These are phyloP conservation scores for Acacia pycnantha DNA, from an alignment of 331 rosid genomes.

Conservation along the genomic window DNA sequence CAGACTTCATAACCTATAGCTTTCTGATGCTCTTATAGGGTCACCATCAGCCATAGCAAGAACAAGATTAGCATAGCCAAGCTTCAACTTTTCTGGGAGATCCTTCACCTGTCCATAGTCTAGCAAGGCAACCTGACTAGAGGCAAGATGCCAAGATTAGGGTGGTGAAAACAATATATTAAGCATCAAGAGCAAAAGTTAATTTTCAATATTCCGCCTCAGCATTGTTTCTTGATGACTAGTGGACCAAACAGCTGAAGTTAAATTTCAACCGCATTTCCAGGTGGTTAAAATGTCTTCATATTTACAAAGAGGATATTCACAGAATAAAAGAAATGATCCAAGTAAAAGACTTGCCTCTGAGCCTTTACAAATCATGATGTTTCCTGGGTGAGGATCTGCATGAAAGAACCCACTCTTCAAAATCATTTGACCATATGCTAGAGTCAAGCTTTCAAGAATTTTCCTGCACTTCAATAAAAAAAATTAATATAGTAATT, in stretches of 20 bases:
- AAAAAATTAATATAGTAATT: conserved; percentile 11
- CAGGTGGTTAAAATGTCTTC: conserved; percentile 12
- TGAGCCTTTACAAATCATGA: conserved; percentile 88
- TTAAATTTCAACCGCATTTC: conserved; percentile 4
- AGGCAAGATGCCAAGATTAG: conserved; percentile 24
- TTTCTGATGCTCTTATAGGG: conserved; percentile 58
- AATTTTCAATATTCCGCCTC: conserved; percentile 21
- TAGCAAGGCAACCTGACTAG: conserved; percentile 81
- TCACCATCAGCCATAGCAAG: conserved; percentile 85
- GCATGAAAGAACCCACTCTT: conserved; percentile 96
- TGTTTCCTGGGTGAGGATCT: conserved; percentile 98
- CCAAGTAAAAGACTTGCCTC: conserved; percentile 66
- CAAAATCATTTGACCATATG: conserved; percentile 98
- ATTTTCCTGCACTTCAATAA: conserved; percentile 70
- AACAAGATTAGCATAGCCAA: conserved; percentile 92
- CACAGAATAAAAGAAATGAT: conserved; percentile 7
- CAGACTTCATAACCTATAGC: conserved; percentile 67
- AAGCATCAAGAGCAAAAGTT: conserved; percentile 21
- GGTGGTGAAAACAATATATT: conserved; percentile 9
- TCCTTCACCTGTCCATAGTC: conserved; percentile 99
- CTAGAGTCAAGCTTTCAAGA: conserved; percentile 86
- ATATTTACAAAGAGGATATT: conserved; percentile 12
- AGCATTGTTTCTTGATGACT: not conserved
- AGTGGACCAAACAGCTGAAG: not conserved
- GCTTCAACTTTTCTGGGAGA: conserved; percentile 86